Evolutionary conservation across 148 eudicot genomes (phyloP).

Genomic region (Bassia scoparia): DNA sequence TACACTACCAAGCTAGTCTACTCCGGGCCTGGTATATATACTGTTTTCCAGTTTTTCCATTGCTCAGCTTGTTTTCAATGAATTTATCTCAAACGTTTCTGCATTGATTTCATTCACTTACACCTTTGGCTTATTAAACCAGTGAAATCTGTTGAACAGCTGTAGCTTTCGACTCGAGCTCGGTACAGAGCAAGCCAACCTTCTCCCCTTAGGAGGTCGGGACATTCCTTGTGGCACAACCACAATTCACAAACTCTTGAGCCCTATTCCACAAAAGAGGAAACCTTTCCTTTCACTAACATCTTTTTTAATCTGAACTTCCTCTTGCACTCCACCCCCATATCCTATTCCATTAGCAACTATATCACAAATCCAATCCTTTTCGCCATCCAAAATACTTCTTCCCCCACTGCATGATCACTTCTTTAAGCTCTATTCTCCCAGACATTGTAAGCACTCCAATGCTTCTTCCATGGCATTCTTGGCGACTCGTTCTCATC

Average conservation of each 20-base stretch:
- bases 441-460: slow-evolving; percentile 5
- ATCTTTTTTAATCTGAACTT: not conserved
- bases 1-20: too few relatives aligned
- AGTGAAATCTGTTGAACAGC: too few relatives aligned
- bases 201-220: not conserved
- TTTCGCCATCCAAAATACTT: slow-evolving; percentile 13
- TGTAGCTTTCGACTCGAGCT: not conserved
- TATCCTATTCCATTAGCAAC: slow-evolving; percentile 3
- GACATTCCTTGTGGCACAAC: not conserved
- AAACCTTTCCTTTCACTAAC: not conserved
- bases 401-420: not conserved
- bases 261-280: not conserved
- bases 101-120: too few relatives aligned
- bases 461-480: slow-evolving; percentile 3
- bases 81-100: too few relatives aligned
- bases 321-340: slow-evolving; percentile 14
- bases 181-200: not conserved
- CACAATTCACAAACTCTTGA: not conserved
- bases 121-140: too few relatives aligned
- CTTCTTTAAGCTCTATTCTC: not conserved
- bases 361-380: not conserved
- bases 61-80: too few relatives aligned
- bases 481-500: slow-evolving; percentile 2
- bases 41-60: too few relatives aligned
- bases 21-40: too few relatives aligned